These are phyloP conservation scores for Coemansia sp. DNA, from an alignment of 371 early-diverging fungal species.

Conservation along the genomic window DNA sequence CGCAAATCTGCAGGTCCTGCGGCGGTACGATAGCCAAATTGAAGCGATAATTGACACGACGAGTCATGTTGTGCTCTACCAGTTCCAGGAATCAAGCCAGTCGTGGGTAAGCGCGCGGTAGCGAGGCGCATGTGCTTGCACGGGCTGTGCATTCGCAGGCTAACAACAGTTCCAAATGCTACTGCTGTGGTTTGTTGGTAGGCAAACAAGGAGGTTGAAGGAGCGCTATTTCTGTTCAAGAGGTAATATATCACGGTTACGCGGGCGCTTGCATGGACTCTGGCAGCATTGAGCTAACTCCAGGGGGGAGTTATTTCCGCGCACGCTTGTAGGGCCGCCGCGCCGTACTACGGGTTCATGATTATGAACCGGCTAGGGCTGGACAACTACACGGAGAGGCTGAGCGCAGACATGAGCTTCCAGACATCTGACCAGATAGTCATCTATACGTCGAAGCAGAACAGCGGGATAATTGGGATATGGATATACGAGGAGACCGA, in stretches of 20 bases:
- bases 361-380: constrained; percentile 48
- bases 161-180: not conserved
- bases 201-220: constrained; percentile 49
- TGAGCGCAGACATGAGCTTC: constrained; percentile 31
- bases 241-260: constrained; percentile 16
- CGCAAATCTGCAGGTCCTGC: constrained; percentile 48
- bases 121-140: not conserved
- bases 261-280: not conserved
- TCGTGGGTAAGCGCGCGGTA: constrained; percentile 34
- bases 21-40: constrained; percentile 47
- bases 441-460: constrained; percentile 30
- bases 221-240: constrained; percentile 49
- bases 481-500: constrained; percentile 50
- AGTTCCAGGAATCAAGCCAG: constrained; percentile 35
- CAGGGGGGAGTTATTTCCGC: not conserved
- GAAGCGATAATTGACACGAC: constrained; percentile 48
- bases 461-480: constrained; percentile 28
- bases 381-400: constrained; percentile 45
- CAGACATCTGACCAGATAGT: constrained; percentile 43
- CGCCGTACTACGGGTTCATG: constrained; percentile 46
- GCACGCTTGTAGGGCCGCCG: constrained; percentile 13
- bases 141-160: not conserved
- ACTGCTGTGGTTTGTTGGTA: constrained; percentile 11
- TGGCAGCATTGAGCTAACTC: no score
- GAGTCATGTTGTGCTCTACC: constrained; percentile 48